phyloP scores from a whole-genome alignment of 1,284 basidiomycete species.

The Moesziomyces sp. region DNA sequence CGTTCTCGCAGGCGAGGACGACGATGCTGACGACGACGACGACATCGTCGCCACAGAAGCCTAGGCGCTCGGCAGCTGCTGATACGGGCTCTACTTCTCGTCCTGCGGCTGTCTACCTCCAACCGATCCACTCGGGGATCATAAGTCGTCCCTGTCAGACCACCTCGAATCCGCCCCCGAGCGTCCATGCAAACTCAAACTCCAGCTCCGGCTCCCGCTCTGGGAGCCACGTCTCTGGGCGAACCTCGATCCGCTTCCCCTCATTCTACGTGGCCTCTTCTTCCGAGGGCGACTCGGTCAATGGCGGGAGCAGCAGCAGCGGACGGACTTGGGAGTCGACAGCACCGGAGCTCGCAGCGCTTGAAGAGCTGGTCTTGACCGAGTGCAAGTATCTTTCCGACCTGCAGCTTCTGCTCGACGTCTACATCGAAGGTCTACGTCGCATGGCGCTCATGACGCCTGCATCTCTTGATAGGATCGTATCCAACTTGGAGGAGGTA shows the following conservation, averaged over 20 bases:
- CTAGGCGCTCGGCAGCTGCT: constrained; percentile 2
- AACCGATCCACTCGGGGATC: constrained; percentile 13
- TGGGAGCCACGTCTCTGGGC: constrained; percentile 7
- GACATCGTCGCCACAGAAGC: no score
- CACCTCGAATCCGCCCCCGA: constrained; percentile 8
- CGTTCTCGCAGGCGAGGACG: constrained; percentile 16
- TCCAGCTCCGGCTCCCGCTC: constrained; percentile 5
- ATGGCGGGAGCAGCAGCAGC: constrained; percentile 15
- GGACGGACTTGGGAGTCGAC: constrained; percentile 17
- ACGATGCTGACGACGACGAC: constrained; percentile 1
- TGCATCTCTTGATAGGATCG: constrained; percentile 15
- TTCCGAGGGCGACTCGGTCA: constrained; percentile 11
- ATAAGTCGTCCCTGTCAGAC: constrained; percentile 20
- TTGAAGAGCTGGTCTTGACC: constrained; percentile 23
- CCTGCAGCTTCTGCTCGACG: constrained; percentile 21
- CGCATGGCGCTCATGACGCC: constrained; percentile 14
- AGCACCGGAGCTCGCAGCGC: constrained; percentile 18
- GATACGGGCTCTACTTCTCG: neutral
- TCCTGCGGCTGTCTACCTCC: constrained; percentile 13
- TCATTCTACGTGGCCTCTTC: constrained; percentile 17
- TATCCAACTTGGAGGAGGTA: constrained; percentile 25
- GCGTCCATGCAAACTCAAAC: constrained; percentile 11
- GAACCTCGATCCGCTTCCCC: constrained; percentile 8
- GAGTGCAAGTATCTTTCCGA: constrained; percentile 26
- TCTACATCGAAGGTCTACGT: constrained; percentile 22